Percentiles rank a stretch among this genome's conserved stretches.
phyloP scores from a whole-genome alignment of 495 filamentous ascomycete species.

The Penicillium coprophilum region DNA sequence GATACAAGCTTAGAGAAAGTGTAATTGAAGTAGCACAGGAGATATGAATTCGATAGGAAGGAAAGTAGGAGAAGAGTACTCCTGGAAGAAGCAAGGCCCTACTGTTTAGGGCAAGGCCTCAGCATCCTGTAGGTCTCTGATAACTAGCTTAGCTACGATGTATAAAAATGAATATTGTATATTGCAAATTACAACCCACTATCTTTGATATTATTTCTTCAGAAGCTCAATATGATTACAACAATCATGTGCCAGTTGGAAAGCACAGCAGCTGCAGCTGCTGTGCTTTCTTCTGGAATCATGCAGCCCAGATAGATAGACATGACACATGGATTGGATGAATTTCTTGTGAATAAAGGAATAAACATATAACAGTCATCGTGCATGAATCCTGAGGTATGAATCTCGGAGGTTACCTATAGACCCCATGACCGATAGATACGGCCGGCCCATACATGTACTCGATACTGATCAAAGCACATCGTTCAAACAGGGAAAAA shows the following conservation, averaged over 20 bases:
- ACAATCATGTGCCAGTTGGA: constrained; percentile 4
- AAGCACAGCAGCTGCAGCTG: constrained; percentile 4
- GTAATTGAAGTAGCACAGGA: too few relatives aligned
- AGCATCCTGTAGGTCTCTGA: too few relatives aligned
- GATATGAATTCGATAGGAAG: too few relatives aligned
- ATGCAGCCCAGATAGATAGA: not conserved
- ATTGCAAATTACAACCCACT: too few relatives aligned
- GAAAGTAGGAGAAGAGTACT: too few relatives aligned
- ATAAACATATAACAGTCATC: not conserved
- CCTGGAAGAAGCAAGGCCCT: too few relatives aligned
- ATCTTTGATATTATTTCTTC: too few relatives aligned
- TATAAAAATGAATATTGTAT: too few relatives aligned
- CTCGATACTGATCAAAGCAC: not conserved
- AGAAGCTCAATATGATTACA: too few relatives aligned
- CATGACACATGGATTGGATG: not conserved
- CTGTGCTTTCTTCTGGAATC: constrained; percentile 5
- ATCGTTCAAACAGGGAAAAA: not conserved
- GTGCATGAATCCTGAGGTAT: not conserved
- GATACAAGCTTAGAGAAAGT: too few relatives aligned
- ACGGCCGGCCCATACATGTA: not conserved
- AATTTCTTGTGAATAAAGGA: not conserved
- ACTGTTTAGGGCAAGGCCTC: too few relatives aligned
- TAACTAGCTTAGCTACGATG: too few relatives aligned
- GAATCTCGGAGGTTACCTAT: not conserved
- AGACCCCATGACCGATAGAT: not conserved